Percentiles rank a stretch among this genome's conserved stretches.
Evolutionary conservation across 1,284 basidiomycete species (phyloP).

Genomic region (Coriolopsis trogii): DNA sequence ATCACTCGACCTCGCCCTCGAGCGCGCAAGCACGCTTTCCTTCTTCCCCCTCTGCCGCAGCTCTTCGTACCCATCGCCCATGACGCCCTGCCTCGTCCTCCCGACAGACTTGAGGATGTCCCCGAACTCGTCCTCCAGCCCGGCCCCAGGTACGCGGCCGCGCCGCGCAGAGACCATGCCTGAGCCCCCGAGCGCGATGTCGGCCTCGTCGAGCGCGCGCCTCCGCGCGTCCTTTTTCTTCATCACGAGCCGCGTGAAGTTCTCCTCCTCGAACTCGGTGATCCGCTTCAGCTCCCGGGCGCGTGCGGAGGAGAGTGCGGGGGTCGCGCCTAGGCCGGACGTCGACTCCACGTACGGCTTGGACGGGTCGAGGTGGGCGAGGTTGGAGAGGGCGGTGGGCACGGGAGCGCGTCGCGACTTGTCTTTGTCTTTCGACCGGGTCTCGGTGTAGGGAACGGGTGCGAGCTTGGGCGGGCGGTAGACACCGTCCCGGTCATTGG

Average conservation of each 20-base stretch:
- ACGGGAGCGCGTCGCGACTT: slow-evolving; percentile 52
- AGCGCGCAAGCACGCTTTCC: slow-evolving; percentile 58
- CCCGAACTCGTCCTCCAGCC: slow-evolving; percentile 83
- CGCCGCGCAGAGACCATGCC: slow-evolving; percentile 55
- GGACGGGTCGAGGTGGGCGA: slow-evolving; percentile 68
- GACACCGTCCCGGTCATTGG: slow-evolving; percentile 53
- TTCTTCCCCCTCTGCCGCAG: slow-evolving; percentile 71
- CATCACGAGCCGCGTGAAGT: slow-evolving; percentile 91
- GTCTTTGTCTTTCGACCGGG: slow-evolving; percentile 48
- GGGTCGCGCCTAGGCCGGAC: slow-evolving; percentile 75
- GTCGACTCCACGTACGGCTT: slow-evolving; percentile 74
- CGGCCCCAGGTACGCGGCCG: slow-evolving; percentile 65
- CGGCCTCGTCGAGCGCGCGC: slow-evolving; percentile 87
- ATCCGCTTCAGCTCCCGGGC: slow-evolving; percentile 82
- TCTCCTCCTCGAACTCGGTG: slow-evolving; percentile 94
- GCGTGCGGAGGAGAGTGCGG: slow-evolving; percentile 61
- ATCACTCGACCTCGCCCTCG: slow-evolving; percentile 45
- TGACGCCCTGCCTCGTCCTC: slow-evolving; percentile 43
- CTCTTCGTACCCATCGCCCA: slow-evolving; percentile 76
- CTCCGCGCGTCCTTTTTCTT: slow-evolving; percentile 87
- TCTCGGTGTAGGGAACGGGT: slow-evolving; percentile 87
- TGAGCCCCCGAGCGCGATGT: slow-evolving; percentile 83
- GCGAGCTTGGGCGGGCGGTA: slow-evolving; percentile 94
- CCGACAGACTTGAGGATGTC: slow-evolving; percentile 72
- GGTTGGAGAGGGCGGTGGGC: slow-evolving; percentile 72